Evolutionary conservation across 441 rosid genomes (phyloP).

Genomic region (Euphorbia celastroides): DNA sequence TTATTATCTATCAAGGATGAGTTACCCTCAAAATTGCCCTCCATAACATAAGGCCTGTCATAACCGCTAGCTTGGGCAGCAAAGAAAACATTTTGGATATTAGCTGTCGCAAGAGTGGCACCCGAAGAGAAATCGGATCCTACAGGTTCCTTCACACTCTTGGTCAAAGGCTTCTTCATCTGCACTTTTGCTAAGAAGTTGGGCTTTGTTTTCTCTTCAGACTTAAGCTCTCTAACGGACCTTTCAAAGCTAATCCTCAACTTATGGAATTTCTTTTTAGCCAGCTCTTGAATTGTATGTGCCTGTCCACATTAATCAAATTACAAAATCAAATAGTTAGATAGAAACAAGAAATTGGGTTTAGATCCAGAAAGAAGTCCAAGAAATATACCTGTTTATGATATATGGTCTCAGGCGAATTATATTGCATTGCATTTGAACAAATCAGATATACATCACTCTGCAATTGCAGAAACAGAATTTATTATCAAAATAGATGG

Average conservation of each 20-base stretch:
- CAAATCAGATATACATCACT: constrained; percentile 72
- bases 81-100: constrained; percentile 37
- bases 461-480: constrained; percentile 42
- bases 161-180: constrained; percentile 41
- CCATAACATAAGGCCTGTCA: constrained; percentile 45
- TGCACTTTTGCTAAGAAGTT: constrained; percentile 43
- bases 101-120: constrained; percentile 46
- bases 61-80: constrained; percentile 35
- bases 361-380: not conserved
- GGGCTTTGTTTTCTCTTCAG: constrained; percentile 47
- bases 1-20: constrained; percentile 34
- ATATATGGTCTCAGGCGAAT: constrained; percentile 73
- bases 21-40: constrained; percentile 42
- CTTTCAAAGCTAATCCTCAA: constrained; percentile 52
- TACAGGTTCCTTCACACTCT: constrained; percentile 38
- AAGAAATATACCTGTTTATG: constrained; percentile 54
- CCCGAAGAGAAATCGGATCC: constrained; percentile 48
- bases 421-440: constrained; percentile 90
- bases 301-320: constrained; percentile 44
- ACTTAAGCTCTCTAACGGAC: constrained; percentile 49
- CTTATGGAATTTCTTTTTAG: constrained; percentile 67
- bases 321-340: constrained; percentile 16
- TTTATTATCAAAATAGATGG: not conserved
- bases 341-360: constrained; percentile 1
- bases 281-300: constrained; percentile 72